Evolutionary conservation across 176 grass and related monocot species (phyloP), one percentile per base, ranked within the genome.

Genomic region (Neostapfia colusana): DNA sequence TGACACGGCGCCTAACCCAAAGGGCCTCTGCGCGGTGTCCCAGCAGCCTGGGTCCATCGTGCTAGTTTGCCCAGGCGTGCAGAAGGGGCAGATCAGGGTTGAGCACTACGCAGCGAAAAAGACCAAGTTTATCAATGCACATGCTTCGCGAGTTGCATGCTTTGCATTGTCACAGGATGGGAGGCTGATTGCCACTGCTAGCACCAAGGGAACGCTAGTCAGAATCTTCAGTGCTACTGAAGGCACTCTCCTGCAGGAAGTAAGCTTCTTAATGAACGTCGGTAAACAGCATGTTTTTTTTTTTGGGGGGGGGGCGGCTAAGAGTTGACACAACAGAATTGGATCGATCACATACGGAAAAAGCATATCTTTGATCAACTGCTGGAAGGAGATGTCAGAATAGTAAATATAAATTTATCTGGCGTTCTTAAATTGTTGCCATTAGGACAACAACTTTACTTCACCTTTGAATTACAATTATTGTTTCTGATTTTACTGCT

Each of bases 51-150:
- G 96, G 0, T 88, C 89, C 2, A 93, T 95, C 4, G 85, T 99
- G 41, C 83, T 99, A 3, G 96, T 99, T 5, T 99, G 96, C 85
- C 96, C 96, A 0, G 89, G 96, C 2, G 85, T 80, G 0, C 96
- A 99, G 83, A 99, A 99, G 77, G 96, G 96, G 3, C 96, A 99
- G 78, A 60, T 99, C 24, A 90, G 96, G 78, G 89, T 99, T 14
- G 96, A 99, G 36, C 92, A 99, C 81, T 99, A 99, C 6, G 96
- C 92, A 3, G 83, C 92, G 0, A 82, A 78, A 70, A 85, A 83
- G 53, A 99, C 96, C 65, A 99, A 99, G 75, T 99, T 99, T 44
- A 95, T 99, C 67, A 95, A 89, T 74, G 96, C 96, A 0, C 96
- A 99, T 16, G 69, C 93, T n/a, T 99, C 96, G 0, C 93, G 96